These are phyloP conservation scores for Serendipita sp. DNA, from an alignment of 768 basidiomycete genomes.

Conservation along the genomic window DNA sequence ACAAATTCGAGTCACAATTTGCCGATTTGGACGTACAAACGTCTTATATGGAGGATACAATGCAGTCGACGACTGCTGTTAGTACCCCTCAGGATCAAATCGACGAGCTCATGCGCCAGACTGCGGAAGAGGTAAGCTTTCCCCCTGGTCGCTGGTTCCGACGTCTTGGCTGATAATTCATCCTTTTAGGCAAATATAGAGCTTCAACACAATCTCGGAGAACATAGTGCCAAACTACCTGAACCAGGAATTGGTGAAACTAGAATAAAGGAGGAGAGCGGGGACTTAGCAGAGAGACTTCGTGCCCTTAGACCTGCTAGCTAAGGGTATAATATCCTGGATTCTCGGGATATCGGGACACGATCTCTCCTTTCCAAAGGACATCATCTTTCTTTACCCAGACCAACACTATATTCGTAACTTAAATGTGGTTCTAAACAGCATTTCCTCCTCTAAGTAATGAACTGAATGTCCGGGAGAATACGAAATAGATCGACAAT, in stretches of 20 bases:
- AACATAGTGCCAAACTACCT: constrained; percentile 41
- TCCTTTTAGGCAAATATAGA: constrained; percentile 60
- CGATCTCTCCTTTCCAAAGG: no score
- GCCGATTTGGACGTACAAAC: constrained; percentile 96
- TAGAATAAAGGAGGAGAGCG: constrained; percentile 55
- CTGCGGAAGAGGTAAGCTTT: constrained; percentile 62
- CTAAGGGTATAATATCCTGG: constrained; percentile 15
- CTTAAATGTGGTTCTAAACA: no score
- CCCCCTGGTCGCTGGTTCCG: neutral
- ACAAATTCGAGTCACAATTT: constrained; percentile 95
- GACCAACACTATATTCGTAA: no score
- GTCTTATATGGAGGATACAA: constrained; percentile 93
- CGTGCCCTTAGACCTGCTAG: constrained; percentile 72
- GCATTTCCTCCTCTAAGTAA: no score
- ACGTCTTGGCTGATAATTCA: neutral
- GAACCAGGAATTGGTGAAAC: constrained; percentile 33
- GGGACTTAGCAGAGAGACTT: constrained; percentile 67
- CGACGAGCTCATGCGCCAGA: constrained; percentile 78
- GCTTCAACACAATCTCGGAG: constrained; percentile 66
- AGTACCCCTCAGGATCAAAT: constrained; percentile 96
- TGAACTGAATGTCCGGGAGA: no score
- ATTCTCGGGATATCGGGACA: no score
- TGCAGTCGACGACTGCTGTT: constrained; percentile 81
- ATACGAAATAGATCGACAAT: no score
- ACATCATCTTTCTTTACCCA: no score